phyloP scores from a whole-genome alignment of 768 basidiomycete species.

The Collybia mongolica region DNA sequence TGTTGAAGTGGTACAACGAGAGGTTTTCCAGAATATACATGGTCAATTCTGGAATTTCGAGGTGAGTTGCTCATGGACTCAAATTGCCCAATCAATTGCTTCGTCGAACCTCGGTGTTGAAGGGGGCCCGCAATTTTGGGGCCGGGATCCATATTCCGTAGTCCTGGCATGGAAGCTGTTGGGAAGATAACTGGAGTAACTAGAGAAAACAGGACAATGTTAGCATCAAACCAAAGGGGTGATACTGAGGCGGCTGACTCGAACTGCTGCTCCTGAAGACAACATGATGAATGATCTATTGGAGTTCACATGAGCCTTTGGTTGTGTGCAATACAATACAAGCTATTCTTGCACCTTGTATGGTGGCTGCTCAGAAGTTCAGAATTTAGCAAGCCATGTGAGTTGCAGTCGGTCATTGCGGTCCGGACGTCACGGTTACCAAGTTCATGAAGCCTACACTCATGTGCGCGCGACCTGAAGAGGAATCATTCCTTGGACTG shows the following conservation, averaged over 20 bases:
- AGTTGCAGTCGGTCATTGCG: too few species aligned
- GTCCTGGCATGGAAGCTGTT: constrained; percentile 12
- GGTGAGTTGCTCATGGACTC: constrained; percentile 38
- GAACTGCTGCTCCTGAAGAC: not conserved
- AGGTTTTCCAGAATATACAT: constrained; percentile 3
- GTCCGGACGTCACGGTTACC: too few species aligned
- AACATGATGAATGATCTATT: too few species aligned
- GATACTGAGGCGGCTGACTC: not conserved
- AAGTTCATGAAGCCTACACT: too few species aligned
- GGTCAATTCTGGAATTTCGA: constrained; percentile 7
- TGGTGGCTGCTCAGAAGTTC: too few species aligned
- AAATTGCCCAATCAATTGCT: constrained; percentile 51
- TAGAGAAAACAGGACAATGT: not conserved
- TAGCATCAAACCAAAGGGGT: not conserved
- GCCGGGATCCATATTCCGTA: constrained; percentile 12
- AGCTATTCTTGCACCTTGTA: too few species aligned
- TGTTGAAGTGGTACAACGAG: constrained; percentile 15
- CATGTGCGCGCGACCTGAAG: too few species aligned
- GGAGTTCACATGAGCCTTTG: too few species aligned
- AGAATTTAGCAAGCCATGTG: too few species aligned
- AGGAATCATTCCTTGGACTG: too few species aligned
- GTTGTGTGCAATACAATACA: too few species aligned
- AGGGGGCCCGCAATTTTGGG: constrained; percentile 1
- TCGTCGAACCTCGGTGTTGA: constrained; percentile 39
- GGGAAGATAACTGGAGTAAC: not conserved